Conservation (phyloP, 192 early-diverging fungal genomes). For the Coemansia sp. region DNA sequence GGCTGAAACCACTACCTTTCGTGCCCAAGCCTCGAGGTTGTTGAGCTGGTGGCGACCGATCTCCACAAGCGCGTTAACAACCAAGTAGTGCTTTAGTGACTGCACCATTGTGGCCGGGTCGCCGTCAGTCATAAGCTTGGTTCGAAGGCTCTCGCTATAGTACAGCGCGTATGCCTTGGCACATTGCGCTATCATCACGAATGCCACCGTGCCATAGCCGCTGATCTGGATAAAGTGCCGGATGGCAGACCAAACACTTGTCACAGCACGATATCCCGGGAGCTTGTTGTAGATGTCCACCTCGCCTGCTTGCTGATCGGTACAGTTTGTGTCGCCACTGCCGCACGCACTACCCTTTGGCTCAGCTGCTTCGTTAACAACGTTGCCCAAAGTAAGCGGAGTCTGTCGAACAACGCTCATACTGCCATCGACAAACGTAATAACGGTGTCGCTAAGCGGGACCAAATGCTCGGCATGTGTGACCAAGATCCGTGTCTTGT, state of each 20-base stretch:
- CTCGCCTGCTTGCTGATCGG: background rate
- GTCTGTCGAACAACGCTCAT: conserved; percentile 13
- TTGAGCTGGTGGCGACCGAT: conserved; percentile 17
- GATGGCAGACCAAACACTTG: conserved; percentile 5
- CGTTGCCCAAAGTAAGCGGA: background rate
- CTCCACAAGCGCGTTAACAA: conserved; percentile 20
- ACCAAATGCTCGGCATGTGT: conserved; percentile 58
- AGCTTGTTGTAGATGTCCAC: background rate
- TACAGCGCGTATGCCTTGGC: conserved; percentile 16
- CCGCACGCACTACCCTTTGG: background rate
- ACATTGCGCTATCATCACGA: conserved; percentile 12
- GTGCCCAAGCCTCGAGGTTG: background rate
- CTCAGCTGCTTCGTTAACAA: background rate
- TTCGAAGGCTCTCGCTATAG: conserved; percentile 22
- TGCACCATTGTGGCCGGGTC: conserved; percentile 25
- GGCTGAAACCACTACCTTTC: conserved; percentile 11
- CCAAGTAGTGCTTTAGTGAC: conserved; percentile 31
- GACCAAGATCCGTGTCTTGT: conserved; percentile 59
- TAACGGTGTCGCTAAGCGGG: conserved; percentile 22
- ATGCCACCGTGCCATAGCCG: conserved; percentile 17
- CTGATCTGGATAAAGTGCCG: conserved; percentile 13
- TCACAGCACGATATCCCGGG: background rate
- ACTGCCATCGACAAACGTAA: conserved; percentile 19
- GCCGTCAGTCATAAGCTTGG: conserved; percentile 28
- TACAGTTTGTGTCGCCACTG: background rate